Evolutionary conservation across 2,329 filamentous ascomycete genomes (phyloP), one percentile per base, ranked within the genome.

Genomic region (Exserohilum turcica): DNA sequence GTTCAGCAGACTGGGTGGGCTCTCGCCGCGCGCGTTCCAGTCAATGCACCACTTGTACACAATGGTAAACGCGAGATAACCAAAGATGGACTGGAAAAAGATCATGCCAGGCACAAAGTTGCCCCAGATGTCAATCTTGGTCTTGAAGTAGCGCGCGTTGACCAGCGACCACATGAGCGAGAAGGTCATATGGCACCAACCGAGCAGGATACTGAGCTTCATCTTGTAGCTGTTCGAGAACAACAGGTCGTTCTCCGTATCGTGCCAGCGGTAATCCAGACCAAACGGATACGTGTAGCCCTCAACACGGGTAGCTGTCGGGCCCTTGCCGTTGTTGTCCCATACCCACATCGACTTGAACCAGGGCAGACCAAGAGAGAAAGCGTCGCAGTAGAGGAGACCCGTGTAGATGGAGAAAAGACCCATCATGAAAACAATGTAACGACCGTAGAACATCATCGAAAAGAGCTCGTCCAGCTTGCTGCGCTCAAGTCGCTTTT

Each of bases 161-260:
- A 96, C 85, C 70, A 90, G 94, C 19, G 94, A 88, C 71, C 96
- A 88, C 80, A 90, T 92, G 39, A 99, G 85, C 15, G 94, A 97
- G 79, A 96, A 99, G 3, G 94, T 99, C 94, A 99, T 99, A 79
- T 97, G 92, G 54, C 86, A 86, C 94, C 95, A 99, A 75, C 95
- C 94, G 61, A 99, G 84, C 63, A 99, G 85, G 73, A 99, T 97
- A 80, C 91, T 95, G 78, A 99, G 90, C 83, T 99, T 99, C 94
- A 99, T 99, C 87, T 99, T 99, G 84, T 94, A 95, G 77, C 90
- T 95, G 88, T 99, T 99, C 74, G 86, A 89, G 79, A 99, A 99
- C 43, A 99, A 84, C 16, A 99, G 83, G 56, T 95, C 89, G 69
- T 99, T 99, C 68, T 97, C 93, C 10, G 92, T 89, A 55, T 89